Percentiles rank a stretch among this genome's conserved stretches.
Conservation (phyloP, 805 yeast species). For the Ogataea sp. region DNA sequence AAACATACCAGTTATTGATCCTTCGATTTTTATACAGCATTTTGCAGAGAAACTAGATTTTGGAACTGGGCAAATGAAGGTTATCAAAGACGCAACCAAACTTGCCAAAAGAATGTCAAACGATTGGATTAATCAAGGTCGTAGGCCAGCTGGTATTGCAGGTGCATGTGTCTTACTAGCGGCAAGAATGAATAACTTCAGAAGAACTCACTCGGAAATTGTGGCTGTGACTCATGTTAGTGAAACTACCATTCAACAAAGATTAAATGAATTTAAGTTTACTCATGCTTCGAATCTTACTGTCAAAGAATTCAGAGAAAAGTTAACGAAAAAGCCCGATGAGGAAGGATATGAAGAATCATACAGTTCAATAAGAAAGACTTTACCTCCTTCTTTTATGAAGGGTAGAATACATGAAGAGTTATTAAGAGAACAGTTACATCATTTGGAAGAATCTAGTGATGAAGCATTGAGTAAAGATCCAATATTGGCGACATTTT, state of each 20-base stretch:
- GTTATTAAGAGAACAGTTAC: conserved; percentile 18
- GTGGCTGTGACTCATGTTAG: conserved; percentile 95
- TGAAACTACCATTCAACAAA: conserved; percentile 83
- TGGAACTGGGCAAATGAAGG: conserved; percentile 64
- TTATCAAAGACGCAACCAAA: conserved; percentile 79
- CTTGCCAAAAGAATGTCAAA: conserved; percentile 85
- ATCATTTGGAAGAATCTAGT: conserved; percentile 19
- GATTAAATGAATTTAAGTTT: conserved; percentile 79
- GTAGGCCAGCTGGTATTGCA: conserved; percentile 97
- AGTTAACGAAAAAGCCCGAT: not conserved
- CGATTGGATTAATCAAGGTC: conserved; percentile 95
- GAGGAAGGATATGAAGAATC: conserved; percentile 21
- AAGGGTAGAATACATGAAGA: conserved; percentile 48
- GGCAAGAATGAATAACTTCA: conserved; percentile 91
- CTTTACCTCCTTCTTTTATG: conserved; percentile 79
- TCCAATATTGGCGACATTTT: conserved; percentile 34
- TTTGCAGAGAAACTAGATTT: conserved; percentile 84
- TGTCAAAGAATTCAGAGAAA: conserved; percentile 61
- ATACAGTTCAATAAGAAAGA: conserved; percentile 19
- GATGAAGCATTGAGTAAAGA: conserved; percentile 32
- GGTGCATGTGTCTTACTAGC: conserved; percentile 94
- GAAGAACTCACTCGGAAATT: conserved; percentile 87
- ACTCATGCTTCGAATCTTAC: conserved; percentile 72
- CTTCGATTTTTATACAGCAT: conserved; percentile 87
- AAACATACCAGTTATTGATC: conserved; percentile 83